Evolutionary conservation across 352 stramenopile genomes (phyloP).

Genomic region (Globisporangium acanthophoron): DNA sequence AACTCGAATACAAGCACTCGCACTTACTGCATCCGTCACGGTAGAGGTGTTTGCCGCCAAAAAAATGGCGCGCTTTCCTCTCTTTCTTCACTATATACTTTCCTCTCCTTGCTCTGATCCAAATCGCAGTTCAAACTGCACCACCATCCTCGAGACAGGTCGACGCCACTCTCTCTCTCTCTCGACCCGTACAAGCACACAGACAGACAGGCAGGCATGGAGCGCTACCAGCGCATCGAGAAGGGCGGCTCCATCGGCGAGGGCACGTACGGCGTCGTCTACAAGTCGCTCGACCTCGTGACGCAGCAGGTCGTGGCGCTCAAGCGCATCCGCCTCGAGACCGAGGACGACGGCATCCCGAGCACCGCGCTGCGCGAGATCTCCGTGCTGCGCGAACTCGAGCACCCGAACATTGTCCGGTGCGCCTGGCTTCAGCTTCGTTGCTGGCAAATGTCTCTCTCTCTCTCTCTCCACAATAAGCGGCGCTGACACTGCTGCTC

Average conservation of each 20-base stretch:
- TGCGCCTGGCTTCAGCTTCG: slow-evolving; percentile 5
- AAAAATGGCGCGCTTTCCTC: not conserved
- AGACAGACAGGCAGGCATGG: slow-evolving; percentile 39
- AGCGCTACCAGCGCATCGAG: slow-evolving; percentile 91
- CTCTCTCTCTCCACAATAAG: not conserved
- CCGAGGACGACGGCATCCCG: slow-evolving; percentile 99
- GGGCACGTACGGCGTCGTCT: slow-evolving; percentile 96
- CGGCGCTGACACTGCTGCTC: not conserved
- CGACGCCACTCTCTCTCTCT: not conserved
- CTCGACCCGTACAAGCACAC: not conserved
- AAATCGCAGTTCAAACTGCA: not conserved
- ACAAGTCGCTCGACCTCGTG: slow-evolving; percentile 93
- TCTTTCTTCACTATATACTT: not conserved
- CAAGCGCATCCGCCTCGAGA: slow-evolving; percentile 97
- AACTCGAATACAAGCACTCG: not conserved
- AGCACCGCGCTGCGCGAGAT: slow-evolving; percentile 98
- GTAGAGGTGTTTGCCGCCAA: not conserved
- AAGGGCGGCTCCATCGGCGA: slow-evolving; percentile 92
- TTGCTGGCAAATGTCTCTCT: not conserved
- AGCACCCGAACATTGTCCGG: slow-evolving; percentile 98
- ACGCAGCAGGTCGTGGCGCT: slow-evolving; percentile 91
- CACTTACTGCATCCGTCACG: not conserved
- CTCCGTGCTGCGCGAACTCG: slow-evolving; percentile 95
- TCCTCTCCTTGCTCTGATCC: not conserved
- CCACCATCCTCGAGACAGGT: not conserved